phyloP scores from a whole-genome alignment of 2,329 filamentous ascomycete genomes.

The Trichoderma sp. region DNA sequence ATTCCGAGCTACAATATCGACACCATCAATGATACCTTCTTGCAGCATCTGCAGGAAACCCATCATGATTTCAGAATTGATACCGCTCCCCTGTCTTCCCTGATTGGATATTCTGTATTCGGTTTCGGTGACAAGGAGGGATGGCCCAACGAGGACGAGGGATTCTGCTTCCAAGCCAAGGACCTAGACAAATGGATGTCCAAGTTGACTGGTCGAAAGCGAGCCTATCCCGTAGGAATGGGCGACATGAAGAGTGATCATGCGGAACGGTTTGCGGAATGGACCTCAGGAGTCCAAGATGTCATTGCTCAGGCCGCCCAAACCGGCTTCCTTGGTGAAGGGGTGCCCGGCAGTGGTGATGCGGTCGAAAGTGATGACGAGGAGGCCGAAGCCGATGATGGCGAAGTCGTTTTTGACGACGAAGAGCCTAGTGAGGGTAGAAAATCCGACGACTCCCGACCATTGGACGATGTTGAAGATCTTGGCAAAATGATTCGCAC shows the following conservation, averaged over 20 bases:
- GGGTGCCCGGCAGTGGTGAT: slow-evolving; percentile 77
- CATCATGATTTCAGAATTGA: slow-evolving; percentile 97
- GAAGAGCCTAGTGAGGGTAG: slow-evolving; percentile 41
- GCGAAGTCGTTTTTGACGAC: slow-evolving; percentile 49
- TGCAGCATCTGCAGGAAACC: slow-evolving; percentile 86
- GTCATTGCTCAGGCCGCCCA: slow-evolving; percentile 64
- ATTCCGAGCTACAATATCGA: slow-evolving; percentile 95
- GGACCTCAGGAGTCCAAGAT: slow-evolving; percentile 73
- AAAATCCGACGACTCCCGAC: slow-evolving; percentile 36
- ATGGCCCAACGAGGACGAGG: slow-evolving; percentile 88
- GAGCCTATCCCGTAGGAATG: slow-evolving; percentile 86
- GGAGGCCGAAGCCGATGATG: slow-evolving; percentile 59
- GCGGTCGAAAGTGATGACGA: slow-evolving; percentile 82
- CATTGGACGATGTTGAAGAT: slow-evolving; percentile 81
- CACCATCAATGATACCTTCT: slow-evolving; percentile 82
- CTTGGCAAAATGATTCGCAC: slow-evolving; percentile 65
- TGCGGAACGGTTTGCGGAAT: slow-evolving; percentile 68
- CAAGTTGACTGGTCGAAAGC: slow-evolving; percentile 82
- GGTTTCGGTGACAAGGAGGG: slow-evolving; percentile 89
- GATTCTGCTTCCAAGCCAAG: slow-evolving; percentile 90
- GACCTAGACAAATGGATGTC: slow-evolving; percentile 96
- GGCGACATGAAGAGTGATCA: slow-evolving; percentile 81
- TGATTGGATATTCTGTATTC: slow-evolving; percentile 90
- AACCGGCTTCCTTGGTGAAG: slow-evolving; percentile 62
- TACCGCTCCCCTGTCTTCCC: slow-evolving; percentile 72